Base-by-base conservation (phyloP, 129 eudicot genomes). In the Gnaphalium uliginosum region DNA sequence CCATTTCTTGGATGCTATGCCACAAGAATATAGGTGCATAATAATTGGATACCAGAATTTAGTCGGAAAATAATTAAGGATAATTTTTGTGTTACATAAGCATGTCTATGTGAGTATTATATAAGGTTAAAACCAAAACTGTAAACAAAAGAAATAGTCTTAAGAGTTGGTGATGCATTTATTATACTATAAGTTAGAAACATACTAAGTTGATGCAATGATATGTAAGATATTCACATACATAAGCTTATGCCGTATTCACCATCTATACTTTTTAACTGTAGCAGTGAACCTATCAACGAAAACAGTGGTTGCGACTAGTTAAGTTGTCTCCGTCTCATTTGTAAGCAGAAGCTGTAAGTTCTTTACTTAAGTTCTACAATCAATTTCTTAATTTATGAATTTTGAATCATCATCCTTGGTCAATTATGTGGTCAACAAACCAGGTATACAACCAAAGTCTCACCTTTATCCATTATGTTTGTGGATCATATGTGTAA, bases 1-100 rank as follows among this genome's bases (percentile, higher is more conserved):
- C 67, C 66, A 56, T 60, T 72, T 57, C 67, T 32, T 72, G 33
- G 33, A 32, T 57, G 23, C 11, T 54, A 54, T n/a, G 60, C 53
- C 53, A 46, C 53, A 46, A 46, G 53, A 46, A 46, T 43, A 14
- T 43, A 43, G 51, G 17, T 53, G 23, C 60, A 53, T 53, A 1
- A 53, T n/a, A n/a, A 18, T 8, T 17, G 60, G 60, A 53, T 18
- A 43, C 15, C 22, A n/a, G 60, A 53, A 19, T n/a, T 51, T 53
- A 53, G 18, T 43, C 18, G 17, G 18, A 14, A 43, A 43, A 43
- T 46, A 46, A 46, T 2, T 46, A 46, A 46, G 1, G 18, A 46
- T 14, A 46, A 13, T 11, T 46, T 0, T 14, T 46, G 53, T 46
- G 53, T 46, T 13, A 46, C 53, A 46, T 14, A 46, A 46, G 17